phyloP scores from a whole-genome alignment of 2,329 filamentous ascomycete species.

The Cercospora sojina region DNA sequence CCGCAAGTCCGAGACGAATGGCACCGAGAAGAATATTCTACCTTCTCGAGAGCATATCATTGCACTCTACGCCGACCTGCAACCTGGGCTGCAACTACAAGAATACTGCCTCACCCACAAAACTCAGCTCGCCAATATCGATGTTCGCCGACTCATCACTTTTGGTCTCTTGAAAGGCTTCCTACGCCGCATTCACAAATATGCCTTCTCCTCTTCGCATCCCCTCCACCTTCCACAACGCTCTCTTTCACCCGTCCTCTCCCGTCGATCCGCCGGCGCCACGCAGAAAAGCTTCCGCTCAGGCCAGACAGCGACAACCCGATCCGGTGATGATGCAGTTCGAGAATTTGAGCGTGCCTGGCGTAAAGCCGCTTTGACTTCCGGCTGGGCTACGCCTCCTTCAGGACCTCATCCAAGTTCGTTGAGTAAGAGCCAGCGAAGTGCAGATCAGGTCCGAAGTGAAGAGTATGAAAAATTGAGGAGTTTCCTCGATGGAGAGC shows the following conservation, averaged over 20 bases:
- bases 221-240: slow-evolving; percentile 6
- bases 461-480: slow-evolving; percentile 53
- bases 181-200: slow-evolving; percentile 85
- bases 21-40: not conserved
- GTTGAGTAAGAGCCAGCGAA: slow-evolving; percentile 37
- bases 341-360: slow-evolving; percentile 36
- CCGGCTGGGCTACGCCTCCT: slow-evolving; percentile 35
- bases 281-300: slow-evolving; percentile 4
- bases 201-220: slow-evolving; percentile 50
- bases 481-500: slow-evolving; percentile 70
- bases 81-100: slow-evolving; percentile 77
- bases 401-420: slow-evolving; percentile 29
- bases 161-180: slow-evolving; percentile 96
- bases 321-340: slow-evolving; percentile 22
- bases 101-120: slow-evolving; percentile 81
- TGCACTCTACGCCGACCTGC: slow-evolving; percentile 80
- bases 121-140: slow-evolving; percentile 70
- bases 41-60: slow-evolving; percentile 55
- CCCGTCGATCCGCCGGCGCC: slow-evolving; percentile 13
- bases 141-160: slow-evolving; percentile 87
- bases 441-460: slow-evolving; percentile 23
- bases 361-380: slow-evolving; percentile 36
- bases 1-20: slow-evolving; percentile 6
- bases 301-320: not conserved
- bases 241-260: slow-evolving; percentile 10